These are phyloP conservation scores for Mycena capillaripes DNA, from an alignment of 768 basidiomycete species.

Conservation along the genomic window DNA sequence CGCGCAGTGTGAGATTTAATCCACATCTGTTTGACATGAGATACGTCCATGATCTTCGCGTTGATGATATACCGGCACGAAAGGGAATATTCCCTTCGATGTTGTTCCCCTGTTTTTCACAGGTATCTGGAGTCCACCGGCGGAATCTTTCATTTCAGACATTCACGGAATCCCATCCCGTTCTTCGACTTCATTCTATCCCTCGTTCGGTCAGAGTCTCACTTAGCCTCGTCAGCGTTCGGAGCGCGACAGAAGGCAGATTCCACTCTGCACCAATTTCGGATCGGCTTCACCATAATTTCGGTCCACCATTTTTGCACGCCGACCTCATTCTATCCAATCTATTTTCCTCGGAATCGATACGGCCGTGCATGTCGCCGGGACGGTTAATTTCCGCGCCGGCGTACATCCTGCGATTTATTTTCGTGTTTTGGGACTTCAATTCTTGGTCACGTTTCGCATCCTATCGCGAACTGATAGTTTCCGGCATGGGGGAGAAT, in stretches of 20 bases:
- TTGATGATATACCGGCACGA: no score
- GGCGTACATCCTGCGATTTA: conserved; percentile 3
- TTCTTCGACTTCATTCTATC: conserved; percentile 3
- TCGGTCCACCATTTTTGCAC: not conserved
- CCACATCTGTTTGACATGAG: no score
- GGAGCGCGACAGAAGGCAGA: not conserved
- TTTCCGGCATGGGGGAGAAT: not conserved
- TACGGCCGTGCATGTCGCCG: not conserved
- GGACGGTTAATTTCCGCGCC: not conserved
- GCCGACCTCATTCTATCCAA: not conserved
- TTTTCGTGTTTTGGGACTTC: not conserved
- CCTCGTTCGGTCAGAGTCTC: conserved; percentile 2
- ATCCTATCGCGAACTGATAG: conserved; percentile 2
- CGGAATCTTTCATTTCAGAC: no score
- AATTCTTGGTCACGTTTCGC: conserved; percentile 1
- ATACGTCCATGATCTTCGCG: no score
- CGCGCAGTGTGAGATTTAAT: no score
- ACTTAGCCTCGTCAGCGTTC: not conserved
- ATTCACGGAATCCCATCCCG: not conserved
- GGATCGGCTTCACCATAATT: conserved; percentile 10
- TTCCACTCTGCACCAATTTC: conserved; percentile 15
- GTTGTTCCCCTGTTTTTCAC: no score
- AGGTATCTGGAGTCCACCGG: no score
- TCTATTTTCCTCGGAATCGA: not conserved
- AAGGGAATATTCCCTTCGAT: no score